Percentiles rank a stretch among this genome's conserved stretches.
Evolutionary conservation across 2,329 filamentous ascomycete genomes (phyloP).

Genomic region (Claviceps spartinae): DNA sequence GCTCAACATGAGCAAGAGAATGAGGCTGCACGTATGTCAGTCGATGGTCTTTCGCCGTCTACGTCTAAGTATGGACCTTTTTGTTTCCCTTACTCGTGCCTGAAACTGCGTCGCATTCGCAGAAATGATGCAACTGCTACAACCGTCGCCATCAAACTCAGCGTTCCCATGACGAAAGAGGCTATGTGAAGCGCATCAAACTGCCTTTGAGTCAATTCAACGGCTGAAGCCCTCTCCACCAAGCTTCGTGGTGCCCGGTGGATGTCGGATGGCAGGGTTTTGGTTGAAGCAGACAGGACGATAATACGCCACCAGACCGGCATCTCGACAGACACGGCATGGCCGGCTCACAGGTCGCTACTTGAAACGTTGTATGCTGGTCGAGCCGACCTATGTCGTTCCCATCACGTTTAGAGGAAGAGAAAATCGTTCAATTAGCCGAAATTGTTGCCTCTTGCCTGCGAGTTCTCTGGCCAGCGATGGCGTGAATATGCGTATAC

Average conservation of each 20-base stretch:
- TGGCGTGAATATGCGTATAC: not conserved
- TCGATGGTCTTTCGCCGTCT: not conserved
- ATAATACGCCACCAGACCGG: constrained; percentile 1
- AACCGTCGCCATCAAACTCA: constrained; percentile 44
- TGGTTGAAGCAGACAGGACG: not conserved
- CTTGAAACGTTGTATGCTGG: not conserved
- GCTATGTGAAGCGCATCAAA: constrained; percentile 10
- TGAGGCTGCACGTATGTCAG: constrained; percentile 35
- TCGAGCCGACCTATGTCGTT: not conserved
- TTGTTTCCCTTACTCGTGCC: constrained; percentile 37
- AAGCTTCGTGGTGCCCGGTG: not conserved
- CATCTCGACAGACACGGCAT: constrained; percentile 2
- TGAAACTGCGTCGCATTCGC: constrained; percentile 59
- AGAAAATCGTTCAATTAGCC: not conserved
- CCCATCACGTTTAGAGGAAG: not conserved
- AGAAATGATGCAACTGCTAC: constrained; percentile 58
- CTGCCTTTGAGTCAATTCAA: not conserved
- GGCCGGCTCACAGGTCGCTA: not conserved
- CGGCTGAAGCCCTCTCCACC: not conserved
- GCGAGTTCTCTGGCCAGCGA: not conserved
- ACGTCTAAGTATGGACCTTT: not conserved
- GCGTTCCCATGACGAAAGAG: constrained; percentile 27
- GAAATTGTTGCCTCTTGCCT: not conserved
- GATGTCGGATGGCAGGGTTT: not conserved
- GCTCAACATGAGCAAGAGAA: constrained; percentile 60